Conservation (phyloP, 1,284 basidiomycete species). For the Ganoderma lucidum region DNA sequence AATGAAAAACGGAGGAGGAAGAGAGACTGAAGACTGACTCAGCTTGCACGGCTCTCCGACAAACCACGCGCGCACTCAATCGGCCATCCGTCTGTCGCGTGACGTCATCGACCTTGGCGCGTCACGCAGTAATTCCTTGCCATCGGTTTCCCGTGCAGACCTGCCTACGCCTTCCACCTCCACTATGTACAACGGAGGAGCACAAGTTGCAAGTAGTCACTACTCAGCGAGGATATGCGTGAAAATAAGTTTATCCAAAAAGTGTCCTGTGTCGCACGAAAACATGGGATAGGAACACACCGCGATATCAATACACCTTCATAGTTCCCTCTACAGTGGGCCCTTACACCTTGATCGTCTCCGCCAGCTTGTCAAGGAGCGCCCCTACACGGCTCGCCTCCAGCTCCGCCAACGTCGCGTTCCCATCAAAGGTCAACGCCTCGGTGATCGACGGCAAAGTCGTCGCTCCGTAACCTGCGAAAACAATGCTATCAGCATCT, state of each 20-base stretch:
- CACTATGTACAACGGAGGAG: too few species aligned
- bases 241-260: not conserved
- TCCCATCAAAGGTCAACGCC: slow-evolving; percentile 76
- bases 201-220: not conserved
- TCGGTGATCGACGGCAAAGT: slow-evolving; percentile 88
- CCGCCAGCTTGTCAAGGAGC: slow-evolving; percentile 53
- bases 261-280: too few species aligned
- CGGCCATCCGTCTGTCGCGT: slow-evolving; percentile 27
- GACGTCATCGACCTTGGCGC: slow-evolving; percentile 25
- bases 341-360: slow-evolving; percentile 32
- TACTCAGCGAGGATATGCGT: not conserved
- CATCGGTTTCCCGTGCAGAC: too few species aligned
- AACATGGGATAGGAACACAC: not conserved
- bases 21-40: not conserved
- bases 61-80: not conserved
- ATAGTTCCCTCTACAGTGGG: slow-evolving; percentile 5
- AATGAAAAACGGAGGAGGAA: not conserved
- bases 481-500: slow-evolving; percentile 11
- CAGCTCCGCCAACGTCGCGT: slow-evolving; percentile 63
- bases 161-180: too few species aligned
- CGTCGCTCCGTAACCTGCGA: slow-evolving; percentile 84
- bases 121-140: too few species aligned
- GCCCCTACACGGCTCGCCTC: slow-evolving; percentile 71
- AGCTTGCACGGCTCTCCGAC: slow-evolving; percentile 20
- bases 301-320: not conserved